Evolutionary conservation across 2,329 filamentous ascomycete species (phyloP).

Genomic region (Penicillium glabrum): DNA sequence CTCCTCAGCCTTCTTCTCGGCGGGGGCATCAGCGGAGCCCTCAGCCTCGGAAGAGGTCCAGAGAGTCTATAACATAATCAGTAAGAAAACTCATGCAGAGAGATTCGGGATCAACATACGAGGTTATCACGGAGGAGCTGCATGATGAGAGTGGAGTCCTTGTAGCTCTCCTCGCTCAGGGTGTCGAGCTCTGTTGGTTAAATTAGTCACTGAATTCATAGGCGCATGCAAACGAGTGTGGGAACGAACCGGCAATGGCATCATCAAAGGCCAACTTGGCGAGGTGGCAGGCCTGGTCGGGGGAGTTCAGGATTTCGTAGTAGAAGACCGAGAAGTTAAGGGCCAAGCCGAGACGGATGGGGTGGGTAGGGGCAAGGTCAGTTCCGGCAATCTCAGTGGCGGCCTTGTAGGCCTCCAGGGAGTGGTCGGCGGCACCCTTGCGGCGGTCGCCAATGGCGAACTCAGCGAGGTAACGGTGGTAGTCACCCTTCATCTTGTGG

Average conservation of each 20-base stretch:
- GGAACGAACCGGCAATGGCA: conserved; percentile 75
- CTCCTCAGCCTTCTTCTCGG: conserved; percentile 44
- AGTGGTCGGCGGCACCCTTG: conserved; percentile 90
- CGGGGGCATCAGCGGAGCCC: conserved; percentile 60
- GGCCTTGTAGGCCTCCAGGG: conserved; percentile 94
- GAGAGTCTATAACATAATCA: conserved; percentile 68
- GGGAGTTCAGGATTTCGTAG: conserved; percentile 99
- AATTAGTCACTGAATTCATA: conserved; percentile 24
- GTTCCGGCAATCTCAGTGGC: conserved; percentile 88
- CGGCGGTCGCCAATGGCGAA: conserved; percentile 93
- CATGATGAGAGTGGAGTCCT: conserved; percentile 98
- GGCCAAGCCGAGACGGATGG: conserved; percentile 87
- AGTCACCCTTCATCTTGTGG: conserved; percentile 99
- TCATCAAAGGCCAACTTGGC: conserved; percentile 96
- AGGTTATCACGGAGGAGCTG: conserved; percentile 96
- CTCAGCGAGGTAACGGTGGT: conserved; percentile 98
- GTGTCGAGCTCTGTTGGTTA: conserved; percentile 79
- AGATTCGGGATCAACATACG: conserved; percentile 52
- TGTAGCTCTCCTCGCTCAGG: conserved; percentile 97
- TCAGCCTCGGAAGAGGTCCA: conserved; percentile 99
- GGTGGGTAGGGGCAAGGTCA: conserved; percentile 86
- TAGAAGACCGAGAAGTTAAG: conserved; percentile 99
- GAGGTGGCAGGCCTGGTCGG: conserved; percentile 96
- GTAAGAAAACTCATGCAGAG: background rate
- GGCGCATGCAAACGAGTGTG: background rate